These are phyloP conservation scores for Rhizopogon salebrosus DNA, from an alignment of 768 basidiomycete species.

Conservation along the genomic window DNA sequence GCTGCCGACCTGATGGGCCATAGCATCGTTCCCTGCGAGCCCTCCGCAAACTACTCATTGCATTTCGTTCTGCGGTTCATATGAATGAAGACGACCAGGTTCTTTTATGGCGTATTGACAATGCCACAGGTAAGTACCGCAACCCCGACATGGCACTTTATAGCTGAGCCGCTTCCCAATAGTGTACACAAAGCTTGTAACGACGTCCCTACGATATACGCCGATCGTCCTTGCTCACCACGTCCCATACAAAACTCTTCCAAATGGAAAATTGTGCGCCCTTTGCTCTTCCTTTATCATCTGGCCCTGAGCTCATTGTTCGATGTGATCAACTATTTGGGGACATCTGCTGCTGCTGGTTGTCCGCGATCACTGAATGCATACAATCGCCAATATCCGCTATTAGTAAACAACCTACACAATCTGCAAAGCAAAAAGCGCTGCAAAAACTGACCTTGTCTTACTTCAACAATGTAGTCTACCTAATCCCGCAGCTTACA, in stretches of 20 bases:
- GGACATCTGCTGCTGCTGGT: no score
- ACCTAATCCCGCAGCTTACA: slow-evolving; percentile 71
- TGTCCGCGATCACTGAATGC: no score
- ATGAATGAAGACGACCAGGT: slow-evolving; percentile 82
- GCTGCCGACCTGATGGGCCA: neutral
- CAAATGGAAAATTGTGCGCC: slow-evolving; percentile 83
- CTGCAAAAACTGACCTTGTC: slow-evolving; percentile 85
- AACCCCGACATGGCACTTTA: neutral
- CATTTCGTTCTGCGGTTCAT: slow-evolving; percentile 86
- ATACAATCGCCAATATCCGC: neutral
- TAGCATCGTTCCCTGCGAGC: slow-evolving; percentile 85
- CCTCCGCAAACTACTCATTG: slow-evolving; percentile 77
- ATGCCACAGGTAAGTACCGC: slow-evolving; percentile 53
- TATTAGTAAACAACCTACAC: slow-evolving; percentile 77
- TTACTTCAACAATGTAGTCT: slow-evolving; percentile 83
- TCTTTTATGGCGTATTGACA: slow-evolving; percentile 85
- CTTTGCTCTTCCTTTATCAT: neutral
- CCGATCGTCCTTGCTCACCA: slow-evolving; percentile 87
- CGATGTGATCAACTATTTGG: no score
- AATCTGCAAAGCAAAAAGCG: slow-evolving; percentile 75
- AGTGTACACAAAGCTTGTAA: slow-evolving; percentile 95
- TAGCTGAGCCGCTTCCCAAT: neutral
- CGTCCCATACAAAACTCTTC: slow-evolving; percentile 76
- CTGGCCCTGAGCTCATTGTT: slow-evolving; percentile 3
- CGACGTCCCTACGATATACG: slow-evolving; percentile 83